Base-by-base conservation (phyloP, 2,329 filamentous ascomycete species). In the Fusarium devonianum region DNA sequence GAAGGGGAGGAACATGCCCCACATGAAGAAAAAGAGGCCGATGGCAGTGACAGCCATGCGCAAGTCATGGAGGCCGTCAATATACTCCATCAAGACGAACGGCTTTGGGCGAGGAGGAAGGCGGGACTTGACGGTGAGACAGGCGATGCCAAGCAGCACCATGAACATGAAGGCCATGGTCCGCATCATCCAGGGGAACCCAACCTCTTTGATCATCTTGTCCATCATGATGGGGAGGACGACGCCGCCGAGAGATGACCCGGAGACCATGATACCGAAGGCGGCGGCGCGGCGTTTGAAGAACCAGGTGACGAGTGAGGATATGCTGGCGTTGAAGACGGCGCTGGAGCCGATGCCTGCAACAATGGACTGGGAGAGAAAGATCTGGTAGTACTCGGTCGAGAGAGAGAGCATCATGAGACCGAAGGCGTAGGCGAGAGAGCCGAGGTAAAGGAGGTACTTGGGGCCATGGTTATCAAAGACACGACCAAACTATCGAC, bases 391-490 rank as follows among this genome's bases (percentile, higher is more conserved):
- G 67, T 77, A 78, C 36, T 72, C 37, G 2, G 58, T 67, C 4
- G 72, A 71, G 8, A 88, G 70, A 12, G 78, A 82, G 0, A 79
- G 75, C 83, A 88, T 86, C 82, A 88, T 86, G 13, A 88, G 69
- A 17, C 83, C 81, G 34, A 88, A 81, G 53, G 88, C 75, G 67
- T 86, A 82, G 48, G 80, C 66, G 49, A 85, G 60, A 4, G 77
- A 78, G 21, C 84, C 84, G 40, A 70, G 60, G 13, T 79, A 53
- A 11, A 87, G 71, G 4, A 89, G 72, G 49, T 75, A 80, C 28
- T 77, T 76, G 1, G 87, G 84, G 2, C 87, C 87, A 56, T 83
- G 82, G 55, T 76, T 81, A 67, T 90, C 87, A 60, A 82, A 88
- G 9, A 87, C 35, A 29, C 80, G 82, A 1, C 88, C 87, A 39